phyloP scores from a whole-genome alignment of 306 rosid species.

The Erythrophleum fordii region DNA sequence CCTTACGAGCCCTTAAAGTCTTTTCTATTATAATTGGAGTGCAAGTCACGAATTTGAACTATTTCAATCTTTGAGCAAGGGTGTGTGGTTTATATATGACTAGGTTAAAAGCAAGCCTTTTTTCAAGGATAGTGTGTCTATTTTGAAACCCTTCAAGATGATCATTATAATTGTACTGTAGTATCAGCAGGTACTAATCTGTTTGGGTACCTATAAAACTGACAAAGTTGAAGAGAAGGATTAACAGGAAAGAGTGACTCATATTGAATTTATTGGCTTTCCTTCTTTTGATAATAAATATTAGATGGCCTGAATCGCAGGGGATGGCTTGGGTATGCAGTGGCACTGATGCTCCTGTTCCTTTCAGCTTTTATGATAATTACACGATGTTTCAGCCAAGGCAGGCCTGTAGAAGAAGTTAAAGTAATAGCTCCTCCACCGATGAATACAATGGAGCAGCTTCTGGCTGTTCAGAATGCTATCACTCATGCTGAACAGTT shows the following conservation, averaged over 20 bases:
- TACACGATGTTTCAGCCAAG: slow-evolving; percentile 56
- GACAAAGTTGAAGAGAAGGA: not conserved
- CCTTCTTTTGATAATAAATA: slow-evolving; percentile 9
- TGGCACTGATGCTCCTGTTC: slow-evolving; percentile 56
- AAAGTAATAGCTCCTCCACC: slow-evolving; percentile 85
- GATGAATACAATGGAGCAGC: slow-evolving; percentile 94
- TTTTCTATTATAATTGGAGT: not conserved
- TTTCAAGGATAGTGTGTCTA: not conserved
- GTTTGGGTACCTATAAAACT: not conserved
- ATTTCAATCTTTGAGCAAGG: not conserved
- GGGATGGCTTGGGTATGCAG: slow-evolving; percentile 79
- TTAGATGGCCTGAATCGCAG: slow-evolving; percentile 53
- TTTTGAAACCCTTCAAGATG: not conserved
- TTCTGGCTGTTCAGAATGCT: slow-evolving; percentile 88
- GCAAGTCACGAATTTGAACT: not conserved
- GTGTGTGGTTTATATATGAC: not conserved
- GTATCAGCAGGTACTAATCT: not conserved
- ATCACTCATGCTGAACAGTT: slow-evolving; percentile 76
- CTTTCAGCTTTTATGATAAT: slow-evolving; percentile 75
- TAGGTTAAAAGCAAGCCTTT: not conserved
- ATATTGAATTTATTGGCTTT: slow-evolving; percentile 8
- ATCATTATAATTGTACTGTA: not conserved
- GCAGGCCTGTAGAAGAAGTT: slow-evolving; percentile 58
- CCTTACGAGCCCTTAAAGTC: not conserved
- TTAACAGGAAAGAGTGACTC: not conserved